These are phyloP conservation scores for Ophiocordyceps sinensis DNA, from an alignment of 2,329 filamentous ascomycete genomes.

Conservation along the genomic window DNA sequence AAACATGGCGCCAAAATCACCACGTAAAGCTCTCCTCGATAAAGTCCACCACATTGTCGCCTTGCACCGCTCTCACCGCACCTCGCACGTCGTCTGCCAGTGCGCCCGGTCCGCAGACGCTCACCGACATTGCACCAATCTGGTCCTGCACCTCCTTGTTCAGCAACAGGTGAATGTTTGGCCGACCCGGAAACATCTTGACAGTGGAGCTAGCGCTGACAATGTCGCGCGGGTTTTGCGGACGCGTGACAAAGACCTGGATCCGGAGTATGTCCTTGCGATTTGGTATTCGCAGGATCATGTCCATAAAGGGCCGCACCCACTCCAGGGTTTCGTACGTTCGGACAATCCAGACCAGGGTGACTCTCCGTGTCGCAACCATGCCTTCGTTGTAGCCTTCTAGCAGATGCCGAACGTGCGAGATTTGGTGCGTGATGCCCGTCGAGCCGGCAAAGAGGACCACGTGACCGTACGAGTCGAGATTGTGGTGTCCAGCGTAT, in stretches of 20 bases:
- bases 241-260: constrained; percentile 80
- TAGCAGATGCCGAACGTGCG: constrained; percentile 68
- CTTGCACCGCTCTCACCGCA: constrained; percentile 49
- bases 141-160: constrained; percentile 69
- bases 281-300: constrained; percentile 61
- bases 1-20: constrained; percentile 18
- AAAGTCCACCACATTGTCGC: constrained; percentile 54
- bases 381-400: constrained; percentile 54
- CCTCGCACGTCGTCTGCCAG: constrained; percentile 62
- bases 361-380: constrained; percentile 67
- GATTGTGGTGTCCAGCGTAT: constrained; percentile 68
- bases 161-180: constrained; percentile 67
- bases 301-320: constrained; percentile 75
- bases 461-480: constrained; percentile 84
- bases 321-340: constrained; percentile 82
- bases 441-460: constrained; percentile 86
- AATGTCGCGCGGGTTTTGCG: constrained; percentile 70
- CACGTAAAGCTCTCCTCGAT: constrained; percentile 65
- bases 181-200: constrained; percentile 82
- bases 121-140: constrained; percentile 78
- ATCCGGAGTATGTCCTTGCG: constrained; percentile 74
- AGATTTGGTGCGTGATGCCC: constrained; percentile 89
- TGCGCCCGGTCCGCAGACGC: constrained; percentile 62
- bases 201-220: constrained; percentile 64
- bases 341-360: constrained; percentile 85